A percentile compares a stretch with the other conserved stretches of the same genome.
phyloP scores from a whole-genome alignment of 305 asterid genomes.

The Solanum chacoense region DNA sequence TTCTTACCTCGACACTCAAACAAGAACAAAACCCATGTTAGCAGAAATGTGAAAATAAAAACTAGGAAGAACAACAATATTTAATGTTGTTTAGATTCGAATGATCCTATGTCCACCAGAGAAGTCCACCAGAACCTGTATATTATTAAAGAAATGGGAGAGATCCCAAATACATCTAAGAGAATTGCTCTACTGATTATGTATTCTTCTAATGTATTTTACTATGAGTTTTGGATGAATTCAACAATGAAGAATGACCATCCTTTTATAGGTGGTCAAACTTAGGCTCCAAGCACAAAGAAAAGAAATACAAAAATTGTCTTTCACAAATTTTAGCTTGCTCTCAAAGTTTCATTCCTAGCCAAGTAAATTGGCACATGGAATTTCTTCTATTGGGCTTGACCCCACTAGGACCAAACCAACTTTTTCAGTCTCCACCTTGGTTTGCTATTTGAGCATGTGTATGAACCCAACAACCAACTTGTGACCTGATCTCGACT shows the following conservation, averaged over 20 bases:
- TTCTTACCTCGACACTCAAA: not conserved
- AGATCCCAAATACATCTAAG: not conserved
- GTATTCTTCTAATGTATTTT: not conserved
- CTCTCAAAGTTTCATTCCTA: not conserved
- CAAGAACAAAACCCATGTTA: accelerated
- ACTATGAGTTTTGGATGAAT: not conserved
- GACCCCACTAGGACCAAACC: not conserved
- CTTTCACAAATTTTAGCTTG: not conserved
- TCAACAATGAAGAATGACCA: not conserved
- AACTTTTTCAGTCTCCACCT: not conserved
- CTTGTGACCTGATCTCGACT: not conserved
- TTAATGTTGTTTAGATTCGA: not conserved
- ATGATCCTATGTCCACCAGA: not conserved
- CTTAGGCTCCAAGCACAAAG: not conserved
- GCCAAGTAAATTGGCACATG: not conserved
- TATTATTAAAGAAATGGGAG: not conserved
- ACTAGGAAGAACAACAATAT: not conserved
- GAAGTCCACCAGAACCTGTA: too few relatives aligned
- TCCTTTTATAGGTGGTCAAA: not conserved
- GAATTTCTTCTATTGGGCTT: not conserved
- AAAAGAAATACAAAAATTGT: not conserved
- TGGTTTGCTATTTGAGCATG: not conserved
- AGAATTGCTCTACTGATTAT: not conserved
- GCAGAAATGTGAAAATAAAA: not conserved
- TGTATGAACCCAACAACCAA: not conserved